Conservation (phyloP, 306 rosid species). For the Sindora glabra region DNA sequence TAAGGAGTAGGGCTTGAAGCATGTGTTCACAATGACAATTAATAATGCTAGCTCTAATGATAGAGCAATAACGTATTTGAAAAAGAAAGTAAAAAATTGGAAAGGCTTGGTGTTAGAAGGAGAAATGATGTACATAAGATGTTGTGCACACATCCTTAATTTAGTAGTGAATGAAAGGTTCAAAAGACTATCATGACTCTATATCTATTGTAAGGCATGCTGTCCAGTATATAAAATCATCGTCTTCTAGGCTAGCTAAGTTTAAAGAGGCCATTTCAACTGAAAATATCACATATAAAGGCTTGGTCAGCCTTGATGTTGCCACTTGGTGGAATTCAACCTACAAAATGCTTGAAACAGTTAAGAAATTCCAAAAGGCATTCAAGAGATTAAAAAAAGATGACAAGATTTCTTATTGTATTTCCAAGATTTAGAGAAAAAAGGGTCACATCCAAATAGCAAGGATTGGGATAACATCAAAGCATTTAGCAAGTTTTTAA, state of each 20-base stretch:
- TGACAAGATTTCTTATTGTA: too few species aligned
- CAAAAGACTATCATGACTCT: not conserved
- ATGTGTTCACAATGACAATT: not conserved
- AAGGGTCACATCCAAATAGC: too few species aligned
- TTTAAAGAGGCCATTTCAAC: not conserved
- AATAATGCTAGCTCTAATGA: not conserved
- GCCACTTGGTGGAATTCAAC: too few species aligned
- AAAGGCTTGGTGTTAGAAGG: not conserved
- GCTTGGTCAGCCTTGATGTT: not conserved
- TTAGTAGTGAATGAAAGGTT: not conserved
- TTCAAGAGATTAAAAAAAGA: too few species aligned
- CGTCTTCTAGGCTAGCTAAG: not conserved
- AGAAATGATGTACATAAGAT: not conserved
- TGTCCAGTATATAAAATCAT: not conserved
- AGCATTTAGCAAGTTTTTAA: too few species aligned
- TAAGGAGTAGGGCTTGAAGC: not conserved
- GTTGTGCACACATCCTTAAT: not conserved
- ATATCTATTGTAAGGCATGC: not conserved
- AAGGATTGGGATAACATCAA: not conserved
- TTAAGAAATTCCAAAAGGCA: too few species aligned
- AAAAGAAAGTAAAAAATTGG: not conserved
- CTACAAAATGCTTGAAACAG: too few species aligned
- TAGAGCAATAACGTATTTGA: not conserved
- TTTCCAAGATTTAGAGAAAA: not conserved
- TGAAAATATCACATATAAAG: not conserved